Base-by-base conservation (phyloP, 495 filamentous ascomycete species). In the Neurospora sp. region DNA sequence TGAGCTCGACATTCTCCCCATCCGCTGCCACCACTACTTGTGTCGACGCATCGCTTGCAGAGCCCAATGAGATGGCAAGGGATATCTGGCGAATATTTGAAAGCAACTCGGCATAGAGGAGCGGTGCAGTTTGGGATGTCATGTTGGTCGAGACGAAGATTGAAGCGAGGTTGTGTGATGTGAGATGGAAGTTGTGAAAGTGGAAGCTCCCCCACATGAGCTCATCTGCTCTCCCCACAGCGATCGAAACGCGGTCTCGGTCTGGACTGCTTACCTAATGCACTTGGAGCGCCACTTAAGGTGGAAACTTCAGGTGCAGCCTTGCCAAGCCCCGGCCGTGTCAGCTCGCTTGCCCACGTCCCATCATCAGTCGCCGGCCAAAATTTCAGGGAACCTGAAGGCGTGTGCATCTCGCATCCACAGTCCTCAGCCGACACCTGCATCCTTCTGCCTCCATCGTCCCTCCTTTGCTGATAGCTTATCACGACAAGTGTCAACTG, bases 31-130 rank as follows among this genome's bases (percentile, higher is more conserved):
- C 74, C 31, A 80, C 75, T 39, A 85, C 85, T 71, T 79, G 83
- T 22, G 90, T 89, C 37, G 77, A 78, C 20, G 74, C 69, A 41
- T 81, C 83, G 27, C 83, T 78, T 3, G 83, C 81, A 3, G 86
- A 86, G 16, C 86, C 84, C 3, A 96, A 83, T 0, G 90, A 89
- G 5, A 90, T 89, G 73, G 90, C 90, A 22, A 97, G 82, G 4
- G 92, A 92, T 61, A 97, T 86, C 80, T 94, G 92, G 14, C 90
- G 90, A 75, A 99, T 96, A 78, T 97, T 93, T 73, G 89, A 85
- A 5, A 98, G 86, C 0, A 96, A 87, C 85, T 99, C 96, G 18
- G 94, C 93, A 78, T 98, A 94, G 22, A 97, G 84, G 4, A 61
- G 53, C 14, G 53, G 53, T 53, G 20, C 4, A 61, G 22, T 3